These are phyloP conservation scores for Ogataea parapolymorpha DNA, from an alignment of 805 yeast genomes.

Conservation along the genomic window DNA sequence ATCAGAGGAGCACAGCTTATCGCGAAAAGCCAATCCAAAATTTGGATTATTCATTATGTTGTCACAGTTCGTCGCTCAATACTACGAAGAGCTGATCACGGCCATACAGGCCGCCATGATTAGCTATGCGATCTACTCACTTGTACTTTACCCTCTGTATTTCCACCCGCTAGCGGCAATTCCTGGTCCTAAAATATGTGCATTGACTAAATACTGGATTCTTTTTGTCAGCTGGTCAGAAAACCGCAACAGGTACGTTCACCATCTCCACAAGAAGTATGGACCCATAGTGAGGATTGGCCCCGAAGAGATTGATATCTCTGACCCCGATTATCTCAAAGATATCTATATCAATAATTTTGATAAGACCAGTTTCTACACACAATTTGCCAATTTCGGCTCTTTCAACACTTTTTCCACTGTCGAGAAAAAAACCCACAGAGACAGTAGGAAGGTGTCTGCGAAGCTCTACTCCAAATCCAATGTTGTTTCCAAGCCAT, in stretches of 20 bases:
- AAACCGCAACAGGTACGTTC: conserved; percentile 47
- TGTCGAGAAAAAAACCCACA: conserved; percentile 46
- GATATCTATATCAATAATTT: conserved; percentile 55
- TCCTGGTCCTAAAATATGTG: conserved; percentile 58
- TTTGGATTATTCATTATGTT: conserved; percentile 9
- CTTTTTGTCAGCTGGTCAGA: conserved; percentile 44
- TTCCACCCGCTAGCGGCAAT: conserved; percentile 47
- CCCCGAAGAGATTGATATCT: conserved; percentile 60
- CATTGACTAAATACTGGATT: conserved; percentile 41
- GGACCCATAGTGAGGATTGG: conserved; percentile 63
- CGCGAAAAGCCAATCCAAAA: conserved; percentile 1
- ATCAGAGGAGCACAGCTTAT: neutral
- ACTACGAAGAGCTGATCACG: conserved; percentile 8
- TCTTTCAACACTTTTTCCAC: conserved; percentile 57
- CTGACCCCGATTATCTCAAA: conserved; percentile 46
- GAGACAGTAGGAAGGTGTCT: conserved; percentile 38
- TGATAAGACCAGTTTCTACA: conserved; percentile 57
- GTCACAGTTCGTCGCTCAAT: conserved; percentile 2
- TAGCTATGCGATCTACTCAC: conserved; percentile 9
- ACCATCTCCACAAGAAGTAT: conserved; percentile 48
- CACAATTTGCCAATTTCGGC: conserved; percentile 58
- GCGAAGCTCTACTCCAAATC: conserved; percentile 45
- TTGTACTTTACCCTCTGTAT: conserved; percentile 42
- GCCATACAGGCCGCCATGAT: conserved; percentile 4
- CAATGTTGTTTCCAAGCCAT: conserved; percentile 31